Evolutionary conservation across 352 stramenopile genomes (phyloP).

Genomic region (Phytophthora ramorum): DNA sequence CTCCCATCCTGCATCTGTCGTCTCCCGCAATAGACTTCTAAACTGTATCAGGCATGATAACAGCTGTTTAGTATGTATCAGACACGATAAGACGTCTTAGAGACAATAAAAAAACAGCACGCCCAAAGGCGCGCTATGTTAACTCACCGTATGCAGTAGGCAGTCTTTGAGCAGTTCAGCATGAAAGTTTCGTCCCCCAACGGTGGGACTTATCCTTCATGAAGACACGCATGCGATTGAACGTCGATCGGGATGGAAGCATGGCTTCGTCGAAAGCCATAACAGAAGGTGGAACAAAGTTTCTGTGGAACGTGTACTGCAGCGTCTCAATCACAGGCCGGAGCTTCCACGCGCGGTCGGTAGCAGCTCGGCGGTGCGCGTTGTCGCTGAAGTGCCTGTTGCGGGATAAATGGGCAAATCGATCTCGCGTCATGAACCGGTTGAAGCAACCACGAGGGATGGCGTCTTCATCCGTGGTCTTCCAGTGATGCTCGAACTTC

Average conservation of each 20-base stretch:
- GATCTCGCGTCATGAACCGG: not conserved
- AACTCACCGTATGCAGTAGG: constrained; percentile 23
- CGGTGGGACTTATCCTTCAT: too few relatives aligned
- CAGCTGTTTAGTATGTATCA: not conserved
- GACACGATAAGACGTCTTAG: constrained; percentile 4
- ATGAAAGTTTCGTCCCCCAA: constrained; percentile 21
- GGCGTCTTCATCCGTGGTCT: constrained; percentile 1
- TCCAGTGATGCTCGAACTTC: constrained; percentile 3
- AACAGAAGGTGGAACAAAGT: not conserved
- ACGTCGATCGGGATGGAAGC: constrained; percentile 1
- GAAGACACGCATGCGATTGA: constrained; percentile 10
- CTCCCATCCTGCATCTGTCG: not conserved
- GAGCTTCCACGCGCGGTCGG: constrained; percentile 20
- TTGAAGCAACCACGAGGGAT: constrained; percentile 6
- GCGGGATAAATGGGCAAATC: constrained; percentile 9
- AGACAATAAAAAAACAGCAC: constrained; percentile 1
- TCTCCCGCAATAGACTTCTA: constrained; percentile 10
- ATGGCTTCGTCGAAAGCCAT: constrained; percentile 27
- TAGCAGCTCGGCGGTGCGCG: not conserved
- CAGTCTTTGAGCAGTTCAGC: constrained; percentile 12
- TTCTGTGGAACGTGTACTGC: constrained; percentile 7
- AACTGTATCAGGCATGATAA: constrained; percentile 7
- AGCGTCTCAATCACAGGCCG: constrained; percentile 8
- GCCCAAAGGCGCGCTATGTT: not conserved
- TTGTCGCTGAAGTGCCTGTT: constrained; percentile 28